Evolutionary conservation across 23 red algal species (phyloP), one percentile per base, ranked within the genome.

Genomic region (Gracilariopsis chorda): DNA sequence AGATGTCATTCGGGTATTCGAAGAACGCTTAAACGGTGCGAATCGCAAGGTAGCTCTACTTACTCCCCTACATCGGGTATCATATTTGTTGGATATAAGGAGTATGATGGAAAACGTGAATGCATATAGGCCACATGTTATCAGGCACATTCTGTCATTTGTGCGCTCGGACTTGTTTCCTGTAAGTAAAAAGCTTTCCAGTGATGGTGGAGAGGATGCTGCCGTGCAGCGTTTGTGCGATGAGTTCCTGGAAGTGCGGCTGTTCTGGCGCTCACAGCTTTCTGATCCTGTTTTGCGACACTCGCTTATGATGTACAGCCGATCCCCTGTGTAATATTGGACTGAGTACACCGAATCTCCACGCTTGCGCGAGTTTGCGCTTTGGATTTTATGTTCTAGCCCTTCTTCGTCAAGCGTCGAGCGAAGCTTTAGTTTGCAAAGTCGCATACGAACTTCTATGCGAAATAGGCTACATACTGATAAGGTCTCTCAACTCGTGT

Each of bases 401-500:
- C 78, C 78, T 3, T 63, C 78, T 10, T 57, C 78, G 25, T 52
- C 28, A 8, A 58, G 25, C 19, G 78, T 57, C 11, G 57, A 83
- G 29, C 24, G 78, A 0, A 83, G 78, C 78, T 67, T 83, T 0
- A 83, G 78, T 1, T 34, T 42, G 12, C 51, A 63, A 58, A 52
- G 39, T 20, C 48, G 78, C 17, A 57, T 83, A n/a, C 4, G 35
- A 34, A 83, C 56, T n/a, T 37, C 37, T 51, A 30, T 23, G 14
- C 24, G 53, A 36, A 83, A 83, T 58, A 57, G 49, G 24, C 78
- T 83, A 12, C 1, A 35, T 16, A 57, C 60, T 45, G 51, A 83
- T 34, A 67, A 83, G 53, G 78, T 83, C 60, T 25, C 41, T 10
- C 60, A 40, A 23, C n/a, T 83, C 9, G 57, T 83, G 1, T 83